Evolutionary conservation across 2,329 filamentous ascomycete genomes (phyloP), one percentile per base, ranked within the genome.

Genomic region (Juglanconis juglandina): DNA sequence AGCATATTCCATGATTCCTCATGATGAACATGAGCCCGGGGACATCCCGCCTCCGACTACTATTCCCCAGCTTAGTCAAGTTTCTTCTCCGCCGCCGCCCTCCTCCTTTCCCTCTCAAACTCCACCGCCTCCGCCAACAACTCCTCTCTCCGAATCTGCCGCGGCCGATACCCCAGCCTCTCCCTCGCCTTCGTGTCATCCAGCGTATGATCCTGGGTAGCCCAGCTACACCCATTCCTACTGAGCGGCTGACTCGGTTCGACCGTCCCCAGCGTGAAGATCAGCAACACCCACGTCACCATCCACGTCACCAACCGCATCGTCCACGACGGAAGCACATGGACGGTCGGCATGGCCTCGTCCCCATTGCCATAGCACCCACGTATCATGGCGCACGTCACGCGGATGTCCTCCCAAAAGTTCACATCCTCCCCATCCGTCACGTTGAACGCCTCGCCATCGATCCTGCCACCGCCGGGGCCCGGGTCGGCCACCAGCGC

Each of bases 391-490:
- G 55, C 54, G 67, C 69, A 72, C 2, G 71, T 67, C 1, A 68
- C 14, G 3, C 61, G 54, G 1, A 66, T 65, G 9, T 73, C 70
- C n/a, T 69, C 66, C 67, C 70, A 75, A 34, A 73, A 75, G 0
- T 65, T 67, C 6, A 72, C 58, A 0, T 68, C 69, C 1, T 64
- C 53, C 0, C 70, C 70, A 44, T 76, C 74, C 1, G 72, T 71
- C 51, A 74, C 67, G 56, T 74, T 75, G 64, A 75, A 76, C 0
- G 67, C 70, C 60, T 76, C 68, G 6, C 75, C 73, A 0, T 67
- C 70, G 0, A 74, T 68, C 10, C 59, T 64, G 1, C 61, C 63
- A 0, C 13, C 10, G 5, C 65, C 64, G 0, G 58, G 56, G 0
- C 37, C 44, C 2, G 24, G 24, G 24, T 58, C 64, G 6, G 66